phyloP scores from a whole-genome alignment of 352 stramenopile species.

The Globisporangium sylvaticum region DNA sequence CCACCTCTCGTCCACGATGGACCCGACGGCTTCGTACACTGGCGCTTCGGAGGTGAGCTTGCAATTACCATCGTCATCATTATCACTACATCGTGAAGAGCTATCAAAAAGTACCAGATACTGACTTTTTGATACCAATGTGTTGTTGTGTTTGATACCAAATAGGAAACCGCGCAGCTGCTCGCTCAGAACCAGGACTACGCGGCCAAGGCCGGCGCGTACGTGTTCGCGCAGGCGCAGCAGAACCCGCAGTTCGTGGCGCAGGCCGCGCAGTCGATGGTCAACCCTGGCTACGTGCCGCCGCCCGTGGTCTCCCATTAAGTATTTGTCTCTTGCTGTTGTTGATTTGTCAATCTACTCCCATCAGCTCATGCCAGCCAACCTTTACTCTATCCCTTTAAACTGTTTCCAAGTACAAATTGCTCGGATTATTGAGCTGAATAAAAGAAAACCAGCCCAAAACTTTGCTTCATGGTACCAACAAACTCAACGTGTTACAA shows the following conservation, averaged over 20 bases:
- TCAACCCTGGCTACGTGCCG: conserved; percentile 41
- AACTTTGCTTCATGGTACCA: background rate
- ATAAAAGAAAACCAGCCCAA: background rate
- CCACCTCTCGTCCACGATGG: conserved; percentile 63
- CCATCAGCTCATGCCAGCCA: background rate
- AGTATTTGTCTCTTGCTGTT: background rate
- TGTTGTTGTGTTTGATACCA: background rate
- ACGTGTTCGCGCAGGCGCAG: conserved; percentile 63
- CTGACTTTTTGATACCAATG: background rate
- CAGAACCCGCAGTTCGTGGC: conserved; percentile 69
- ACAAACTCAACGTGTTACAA: background rate
- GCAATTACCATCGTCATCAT: background rate
- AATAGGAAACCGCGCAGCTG: conserved; percentile 56
- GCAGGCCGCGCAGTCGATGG: conserved; percentile 53
- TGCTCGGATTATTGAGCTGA: background rate
- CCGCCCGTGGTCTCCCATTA: conserved; percentile 17
- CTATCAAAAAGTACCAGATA: background rate
- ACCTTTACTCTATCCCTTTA: background rate
- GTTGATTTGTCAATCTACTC: background rate
- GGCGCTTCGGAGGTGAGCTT: conserved; percentile 36
- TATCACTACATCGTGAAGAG: background rate
- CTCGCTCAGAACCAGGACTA: conserved; percentile 60
- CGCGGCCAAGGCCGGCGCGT: conserved; percentile 55
- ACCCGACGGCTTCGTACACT: conserved; percentile 71
- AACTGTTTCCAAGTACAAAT: background rate